phyloP scores from a whole-genome alignment of 73 alveolate species.

The Effrenium voratum region DNA sequence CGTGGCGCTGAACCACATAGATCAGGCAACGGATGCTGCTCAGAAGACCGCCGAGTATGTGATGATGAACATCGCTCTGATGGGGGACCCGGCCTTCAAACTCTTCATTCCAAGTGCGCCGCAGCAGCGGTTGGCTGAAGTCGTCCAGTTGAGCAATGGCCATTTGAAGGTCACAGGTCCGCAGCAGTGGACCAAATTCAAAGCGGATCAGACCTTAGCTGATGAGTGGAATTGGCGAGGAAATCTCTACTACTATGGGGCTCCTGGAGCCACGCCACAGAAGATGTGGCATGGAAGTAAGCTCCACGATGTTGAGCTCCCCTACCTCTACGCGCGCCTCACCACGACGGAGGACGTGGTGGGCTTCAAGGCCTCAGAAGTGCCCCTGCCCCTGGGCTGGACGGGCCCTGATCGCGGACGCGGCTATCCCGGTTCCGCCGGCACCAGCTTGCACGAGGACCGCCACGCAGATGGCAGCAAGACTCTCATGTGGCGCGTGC shows the following conservation, averaged over 20 bases:
- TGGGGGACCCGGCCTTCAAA: slow-evolving; percentile 44
- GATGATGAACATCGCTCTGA: slow-evolving; percentile 57
- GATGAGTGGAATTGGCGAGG: slow-evolving; percentile 42
- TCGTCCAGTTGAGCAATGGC: neutral
- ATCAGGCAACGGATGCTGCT: neutral
- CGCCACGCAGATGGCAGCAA: slow-evolving; percentile 32
- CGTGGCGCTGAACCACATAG: slow-evolving; percentile 21
- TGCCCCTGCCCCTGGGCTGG: neutral
- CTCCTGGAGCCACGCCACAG: slow-evolving; percentile 17
- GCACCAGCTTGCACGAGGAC: neutral
- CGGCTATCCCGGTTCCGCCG: slow-evolving; percentile 16
- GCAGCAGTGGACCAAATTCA: slow-evolving; percentile 27
- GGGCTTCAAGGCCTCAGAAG: neutral
- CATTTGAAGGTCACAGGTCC: slow-evolving; percentile 2
- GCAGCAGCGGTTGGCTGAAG: neutral
- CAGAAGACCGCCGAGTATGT: slow-evolving; percentile 26
- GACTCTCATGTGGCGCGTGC: slow-evolving; percentile 55
- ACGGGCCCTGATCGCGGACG: slow-evolving; percentile 13
- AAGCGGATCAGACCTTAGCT: slow-evolving; percentile 15
- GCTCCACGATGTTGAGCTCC: neutral
- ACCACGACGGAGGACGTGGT: slow-evolving; percentile 38
- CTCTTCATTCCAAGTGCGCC: slow-evolving; percentile 26
- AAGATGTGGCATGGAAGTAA: neutral
- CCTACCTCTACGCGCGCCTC: slow-evolving; percentile 22
- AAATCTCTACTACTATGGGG: slow-evolving; percentile 37